Evolutionary conservation across 257 asterid genomes (phyloP).

Genomic region (Salvia rosmarinus): DNA sequence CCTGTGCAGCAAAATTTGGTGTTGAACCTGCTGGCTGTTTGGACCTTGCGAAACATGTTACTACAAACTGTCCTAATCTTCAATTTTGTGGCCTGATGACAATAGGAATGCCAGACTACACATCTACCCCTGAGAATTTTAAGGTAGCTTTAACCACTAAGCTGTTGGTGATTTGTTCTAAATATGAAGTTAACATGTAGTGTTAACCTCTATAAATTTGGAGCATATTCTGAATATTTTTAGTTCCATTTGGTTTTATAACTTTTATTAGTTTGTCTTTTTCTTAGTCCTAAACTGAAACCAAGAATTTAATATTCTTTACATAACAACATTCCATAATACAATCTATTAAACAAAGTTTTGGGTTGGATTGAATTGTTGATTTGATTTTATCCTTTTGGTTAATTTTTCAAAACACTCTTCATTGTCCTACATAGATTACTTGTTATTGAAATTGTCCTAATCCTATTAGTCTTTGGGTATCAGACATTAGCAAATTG

Average conservation of each 20-base stretch:
- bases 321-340: not conserved
- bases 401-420: too few relatives aligned
- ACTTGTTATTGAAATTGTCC: constrained; percentile 10
- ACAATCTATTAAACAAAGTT: not conserved
- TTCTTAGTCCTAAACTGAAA: not conserved
- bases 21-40: constrained; percentile 77
- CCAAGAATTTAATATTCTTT: not conserved
- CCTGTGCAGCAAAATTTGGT: constrained; percentile 80
- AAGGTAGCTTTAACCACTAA: constrained; percentile 57
- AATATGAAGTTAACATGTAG: not conserved
- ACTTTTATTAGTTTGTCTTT: not conserved
- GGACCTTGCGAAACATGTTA: constrained; percentile 71
- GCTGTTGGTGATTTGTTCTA: not conserved
- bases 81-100: constrained; percentile 94
- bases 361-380: not conserved
- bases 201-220: not conserved
- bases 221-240: not conserved
- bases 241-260: not conserved
- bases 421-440: not conserved
- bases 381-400: not conserved
- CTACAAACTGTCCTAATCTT: constrained; percentile 74
- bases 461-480: constrained; percentile 32
- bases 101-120: constrained; percentile 94
- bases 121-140: constrained; percentile 96
- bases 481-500: constrained; percentile 78